Evolutionary conservation across 2,329 filamentous ascomycete genomes (phyloP).

Genomic region (Cercospora brassicicola): DNA sequence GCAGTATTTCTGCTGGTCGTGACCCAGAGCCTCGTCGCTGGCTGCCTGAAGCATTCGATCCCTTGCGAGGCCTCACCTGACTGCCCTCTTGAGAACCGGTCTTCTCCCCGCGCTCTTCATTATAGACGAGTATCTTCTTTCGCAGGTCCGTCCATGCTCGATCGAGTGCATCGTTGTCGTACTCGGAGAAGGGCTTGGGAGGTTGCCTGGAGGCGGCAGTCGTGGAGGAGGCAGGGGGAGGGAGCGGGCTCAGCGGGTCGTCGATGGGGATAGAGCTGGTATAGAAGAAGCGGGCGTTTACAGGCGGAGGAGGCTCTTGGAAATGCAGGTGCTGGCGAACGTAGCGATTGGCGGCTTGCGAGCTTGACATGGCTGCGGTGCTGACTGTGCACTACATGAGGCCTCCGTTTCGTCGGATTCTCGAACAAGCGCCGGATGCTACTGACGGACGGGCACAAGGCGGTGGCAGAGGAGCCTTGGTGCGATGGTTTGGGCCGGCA

Average conservation of each 20-base stretch:
- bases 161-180: conserved; percentile 41
- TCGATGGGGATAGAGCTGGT: conserved; percentile 41
- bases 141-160: conserved; percentile 41
- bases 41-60: conserved; percentile 20
- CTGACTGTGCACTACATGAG: conserved; percentile 5
- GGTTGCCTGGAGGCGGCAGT: conserved; percentile 30
- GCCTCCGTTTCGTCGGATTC: not conserved
- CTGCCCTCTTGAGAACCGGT: conserved; percentile 22
- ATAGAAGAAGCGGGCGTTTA: conserved; percentile 43
- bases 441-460: not conserved
- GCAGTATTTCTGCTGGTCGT: conserved; percentile 16
- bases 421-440: conserved; percentile 2
- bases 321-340: conserved; percentile 48
- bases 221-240: conserved; percentile 35
- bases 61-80: conserved; percentile 24
- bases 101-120: conserved; percentile 41
- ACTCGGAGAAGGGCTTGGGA: conserved; percentile 42
- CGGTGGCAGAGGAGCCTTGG: not conserved
- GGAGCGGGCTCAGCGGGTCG: conserved; percentile 43
- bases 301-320: conserved; percentile 38
- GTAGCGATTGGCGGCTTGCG: conserved; percentile 37
- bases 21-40: conserved; percentile 24
- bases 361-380: conserved; percentile 15
- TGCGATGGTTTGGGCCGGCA: not conserved
- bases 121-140: conserved; percentile 37